Evolutionary conservation across 2,329 filamentous ascomycete species (phyloP), one percentile per base, ranked within the genome.

Genomic region (Aciculosporium take): DNA sequence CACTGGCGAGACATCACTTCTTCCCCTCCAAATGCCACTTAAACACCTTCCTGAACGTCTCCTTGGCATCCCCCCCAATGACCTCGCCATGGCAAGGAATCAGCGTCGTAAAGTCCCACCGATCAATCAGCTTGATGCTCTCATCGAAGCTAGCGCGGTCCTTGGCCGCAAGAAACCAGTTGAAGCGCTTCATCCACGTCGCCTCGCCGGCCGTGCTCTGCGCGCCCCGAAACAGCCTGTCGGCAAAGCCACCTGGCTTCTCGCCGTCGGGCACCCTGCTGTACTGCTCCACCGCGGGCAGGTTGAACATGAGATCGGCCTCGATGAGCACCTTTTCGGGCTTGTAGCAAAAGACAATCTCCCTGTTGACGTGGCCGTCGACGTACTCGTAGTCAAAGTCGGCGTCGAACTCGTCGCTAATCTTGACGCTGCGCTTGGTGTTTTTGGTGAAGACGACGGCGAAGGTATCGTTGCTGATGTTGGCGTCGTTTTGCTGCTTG

Each of bases 71-170:
- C 2, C 65, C 68, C 58, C 91, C 81, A 49, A 96, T 78, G 13
- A 84, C 79, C 63, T 98, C 91, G 7, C 91, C 91, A 62, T 98
- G 91, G 58, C 89, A 96, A 1, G 89, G 87, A 45, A 98, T 79
- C 39, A 96, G 69, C 30, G 79, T 79, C 48, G 81, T 75, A 57
- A 95, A 94, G 44, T 89, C 81, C 89, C 89, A 98, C 41, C 61
- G 57, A 40, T 77, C 68, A 47, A 96, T 89, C 45, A 71, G 70
- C 50, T 61, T 64, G 31, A 86, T 64, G 50, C 81, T 87, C 47
- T 76, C 68, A 48, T 78, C 79, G 60, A 87, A 93, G 12, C 74
- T 78, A 5, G 61, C 49, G 24, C 84, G 68, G 60, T 95, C 75
- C 29, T 63, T 66, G 53, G 60, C 79, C 24, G 76, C 59, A 1